Conservation (phyloP, 306 rosid species). For the Lathyrus sativus region DNA sequence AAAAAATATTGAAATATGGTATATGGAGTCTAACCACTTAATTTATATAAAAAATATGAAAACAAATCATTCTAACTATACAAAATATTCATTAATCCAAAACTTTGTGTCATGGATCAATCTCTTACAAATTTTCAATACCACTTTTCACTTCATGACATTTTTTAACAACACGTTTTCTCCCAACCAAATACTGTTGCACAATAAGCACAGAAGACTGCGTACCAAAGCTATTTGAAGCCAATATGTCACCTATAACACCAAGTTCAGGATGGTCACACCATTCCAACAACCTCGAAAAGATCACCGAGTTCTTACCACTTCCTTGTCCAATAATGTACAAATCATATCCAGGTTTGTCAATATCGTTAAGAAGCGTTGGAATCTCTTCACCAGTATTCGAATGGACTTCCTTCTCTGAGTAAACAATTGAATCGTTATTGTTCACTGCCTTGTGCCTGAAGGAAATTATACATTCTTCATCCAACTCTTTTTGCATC, state of each 20-base stretch:
- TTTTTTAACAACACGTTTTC: neutral
- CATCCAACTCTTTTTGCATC: constrained; percentile 38
- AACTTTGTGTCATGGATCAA: neutral
- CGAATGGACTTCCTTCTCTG: constrained; percentile 32
- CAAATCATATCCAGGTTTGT: constrained; percentile 41
- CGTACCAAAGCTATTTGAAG: constrained; percentile 40
- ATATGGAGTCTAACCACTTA: no score
- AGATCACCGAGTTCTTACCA: constrained; percentile 5
- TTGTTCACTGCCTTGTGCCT: constrained; percentile 25
- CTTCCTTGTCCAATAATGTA: constrained; percentile 50
- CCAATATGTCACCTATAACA: constrained; percentile 27
- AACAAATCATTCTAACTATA: neutral
- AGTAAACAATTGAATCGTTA: constrained; percentile 28
- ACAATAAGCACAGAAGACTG: constrained; percentile 52
- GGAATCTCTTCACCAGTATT: constrained; percentile 43
- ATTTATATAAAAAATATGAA: neutral
- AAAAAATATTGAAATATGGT: no score
- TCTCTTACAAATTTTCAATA: neutral
- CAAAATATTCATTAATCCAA: neutral
- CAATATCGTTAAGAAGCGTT: constrained; percentile 30
- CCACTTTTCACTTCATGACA: neutral
- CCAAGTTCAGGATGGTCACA: constrained; percentile 56
- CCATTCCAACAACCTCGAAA: constrained; percentile 40
- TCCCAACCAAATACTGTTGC: constrained; percentile 39
- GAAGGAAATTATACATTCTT: constrained; percentile 40